Percentiles rank a stretch among this genome's conserved stretches.
These are phyloP conservation scores for Hanseniaspora vineae DNA, from an alignment of 805 yeast species.

Conservation along the genomic window DNA sequence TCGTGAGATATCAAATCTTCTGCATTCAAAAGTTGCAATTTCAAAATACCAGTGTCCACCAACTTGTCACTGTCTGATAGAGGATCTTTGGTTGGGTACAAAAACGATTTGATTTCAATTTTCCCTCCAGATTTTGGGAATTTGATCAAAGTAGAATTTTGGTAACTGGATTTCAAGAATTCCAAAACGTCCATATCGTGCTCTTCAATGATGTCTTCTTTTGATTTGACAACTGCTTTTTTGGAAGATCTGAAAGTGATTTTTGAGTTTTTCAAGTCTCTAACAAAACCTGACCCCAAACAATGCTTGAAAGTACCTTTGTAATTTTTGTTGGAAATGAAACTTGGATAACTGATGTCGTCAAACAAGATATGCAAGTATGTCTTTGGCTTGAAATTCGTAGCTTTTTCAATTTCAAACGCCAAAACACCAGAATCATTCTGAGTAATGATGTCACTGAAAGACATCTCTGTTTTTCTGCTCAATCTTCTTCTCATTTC, in stretches of 20 bases:
- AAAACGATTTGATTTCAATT: conserved; percentile 37
- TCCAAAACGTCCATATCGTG: conserved; percentile 37
- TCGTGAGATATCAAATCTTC: conserved; percentile 45
- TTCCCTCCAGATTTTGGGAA: conserved; percentile 21
- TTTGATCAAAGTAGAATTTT: conserved; percentile 32
- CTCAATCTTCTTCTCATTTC: conserved; percentile 17
- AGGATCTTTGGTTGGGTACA: conserved; percentile 42
- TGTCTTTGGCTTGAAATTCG: conserved; percentile 33
- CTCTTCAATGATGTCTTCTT: conserved; percentile 40
- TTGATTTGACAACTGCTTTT: conserved; percentile 32
- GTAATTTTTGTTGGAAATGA: conserved; percentile 35
- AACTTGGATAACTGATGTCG: conserved; percentile 48
- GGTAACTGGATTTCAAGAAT: conserved; percentile 36
- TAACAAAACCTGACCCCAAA: conserved; percentile 47
- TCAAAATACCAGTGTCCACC: conserved; percentile 52
- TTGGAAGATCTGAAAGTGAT: conserved; percentile 45
- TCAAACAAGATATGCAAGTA: conserved; percentile 52
- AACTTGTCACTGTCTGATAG: conserved; percentile 49
- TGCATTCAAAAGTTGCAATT: conserved; percentile 45
- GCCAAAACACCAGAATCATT: conserved; percentile 53
- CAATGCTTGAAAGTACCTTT: conserved; percentile 35
- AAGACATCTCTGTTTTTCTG: conserved; percentile 32
- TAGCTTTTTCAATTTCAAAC: conserved; percentile 40
- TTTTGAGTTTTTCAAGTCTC: conserved; percentile 56
- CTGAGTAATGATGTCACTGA: conserved; percentile 36